A percentile compares a stretch with the other conserved stretches of the same genome.
phyloP scores from a whole-genome alignment of 495 filamentous ascomycete species.

The Aspergillus kassunensis region DNA sequence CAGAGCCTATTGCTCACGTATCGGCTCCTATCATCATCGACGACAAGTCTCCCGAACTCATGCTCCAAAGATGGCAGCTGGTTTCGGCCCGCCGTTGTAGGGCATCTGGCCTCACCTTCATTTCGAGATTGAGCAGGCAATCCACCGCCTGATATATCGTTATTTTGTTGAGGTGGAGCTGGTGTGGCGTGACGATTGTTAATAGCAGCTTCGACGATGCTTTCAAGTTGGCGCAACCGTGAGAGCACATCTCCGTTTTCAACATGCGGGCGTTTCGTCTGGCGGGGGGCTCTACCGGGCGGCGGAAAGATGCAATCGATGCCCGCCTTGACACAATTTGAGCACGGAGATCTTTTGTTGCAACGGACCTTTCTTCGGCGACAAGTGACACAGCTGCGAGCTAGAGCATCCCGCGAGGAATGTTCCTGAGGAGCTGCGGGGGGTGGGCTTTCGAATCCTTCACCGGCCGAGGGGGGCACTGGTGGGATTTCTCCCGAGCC shows the following conservation, averaged over 20 bases:
- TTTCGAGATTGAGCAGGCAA: conserved; percentile 12
- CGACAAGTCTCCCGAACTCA: conserved; percentile 76
- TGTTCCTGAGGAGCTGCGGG: conserved; percentile 8
- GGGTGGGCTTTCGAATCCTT: conserved; percentile 17
- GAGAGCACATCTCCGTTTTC: conserved; percentile 74
- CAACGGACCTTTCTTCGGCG: conserved; percentile 81
- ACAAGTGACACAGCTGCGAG: conserved; percentile 81
- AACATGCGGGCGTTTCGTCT: conserved; percentile 52
- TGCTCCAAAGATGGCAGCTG: conserved; percentile 46
- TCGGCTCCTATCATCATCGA: conserved; percentile 74
- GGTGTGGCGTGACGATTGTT: conserved; percentile 1
- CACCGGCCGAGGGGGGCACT: not conserved
- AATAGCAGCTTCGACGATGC: conserved; percentile 57
- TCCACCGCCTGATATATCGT: conserved; percentile 6
- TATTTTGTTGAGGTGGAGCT: conserved; percentile 6
- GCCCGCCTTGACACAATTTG: conserved; percentile 74
- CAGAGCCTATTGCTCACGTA: conserved; percentile 90
- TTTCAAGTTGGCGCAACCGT: conserved; percentile 72
- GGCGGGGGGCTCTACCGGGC: conserved; percentile 73
- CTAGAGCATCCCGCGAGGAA: conserved; percentile 31
- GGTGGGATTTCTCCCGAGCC: not conserved
- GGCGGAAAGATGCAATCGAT: conserved; percentile 82
- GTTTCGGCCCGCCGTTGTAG: conserved; percentile 22
- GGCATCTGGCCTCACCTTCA: conserved; percentile 20
- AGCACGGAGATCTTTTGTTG: conserved; percentile 79